Evolutionary conservation across 768 basidiomycete species (phyloP).

Genomic region (Phaeolepiota aurea): DNA sequence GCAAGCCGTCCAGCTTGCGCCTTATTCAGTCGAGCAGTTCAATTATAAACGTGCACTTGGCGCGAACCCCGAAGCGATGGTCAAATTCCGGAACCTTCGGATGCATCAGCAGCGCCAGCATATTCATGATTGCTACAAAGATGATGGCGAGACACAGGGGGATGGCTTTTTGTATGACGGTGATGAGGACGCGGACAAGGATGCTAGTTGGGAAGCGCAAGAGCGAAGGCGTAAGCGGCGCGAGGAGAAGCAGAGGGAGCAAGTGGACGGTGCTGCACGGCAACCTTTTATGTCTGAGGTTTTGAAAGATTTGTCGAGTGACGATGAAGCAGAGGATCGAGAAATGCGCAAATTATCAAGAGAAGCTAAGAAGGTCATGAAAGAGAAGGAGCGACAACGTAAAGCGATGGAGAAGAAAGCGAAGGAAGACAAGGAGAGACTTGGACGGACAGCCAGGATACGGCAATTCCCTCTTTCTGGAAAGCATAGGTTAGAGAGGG

Average conservation of each 20-base stretch:
- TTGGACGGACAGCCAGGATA: conserved; percentile 8
- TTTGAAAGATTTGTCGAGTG: conserved; percentile 26
- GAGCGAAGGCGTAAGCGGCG: conserved; percentile 5
- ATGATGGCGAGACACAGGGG: conserved; percentile 20
- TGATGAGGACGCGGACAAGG: conserved; percentile 10
- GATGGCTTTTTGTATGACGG: conserved; percentile 8
- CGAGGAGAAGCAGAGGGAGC: neutral
- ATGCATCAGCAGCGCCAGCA: conserved; percentile 15
- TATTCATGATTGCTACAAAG: conserved; percentile 19
- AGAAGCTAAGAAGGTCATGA: conserved; percentile 21
- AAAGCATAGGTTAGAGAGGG: neutral
- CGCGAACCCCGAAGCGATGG: conserved; percentile 58
- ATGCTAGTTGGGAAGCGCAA: conserved; percentile 11
- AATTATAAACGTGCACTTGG: conserved; percentile 44
- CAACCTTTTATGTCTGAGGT: conserved; percentile 22
- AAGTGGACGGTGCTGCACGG: conserved; percentile 3
- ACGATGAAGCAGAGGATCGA: conserved; percentile 31
- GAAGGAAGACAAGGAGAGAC: conserved; percentile 13
- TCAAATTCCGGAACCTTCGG: conserved; percentile 35
- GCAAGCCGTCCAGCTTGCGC: conserved; percentile 46
- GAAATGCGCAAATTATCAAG: conserved; percentile 20
- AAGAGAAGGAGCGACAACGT: conserved; percentile 3
- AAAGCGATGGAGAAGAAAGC: conserved; percentile 6
- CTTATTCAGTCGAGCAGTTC: conserved; percentile 49
- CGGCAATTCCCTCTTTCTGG: conserved; percentile 2